Evolutionary conservation across 1,284 basidiomycete genomes (phyloP).

Genomic region (Tranzscheliella williamsii): DNA sequence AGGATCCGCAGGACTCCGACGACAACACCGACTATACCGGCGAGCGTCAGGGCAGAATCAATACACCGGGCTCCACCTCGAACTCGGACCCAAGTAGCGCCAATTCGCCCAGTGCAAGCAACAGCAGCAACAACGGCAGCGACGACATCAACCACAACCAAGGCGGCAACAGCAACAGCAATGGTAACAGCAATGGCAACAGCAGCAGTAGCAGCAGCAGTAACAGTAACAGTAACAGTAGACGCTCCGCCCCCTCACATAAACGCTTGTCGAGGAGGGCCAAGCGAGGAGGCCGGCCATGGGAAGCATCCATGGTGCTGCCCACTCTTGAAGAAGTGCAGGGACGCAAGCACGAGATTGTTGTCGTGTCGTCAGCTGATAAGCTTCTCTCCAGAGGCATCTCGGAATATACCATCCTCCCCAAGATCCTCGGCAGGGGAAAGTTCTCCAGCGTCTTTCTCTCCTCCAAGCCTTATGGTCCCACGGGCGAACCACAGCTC

Average conservation of each 20-base stretch:
- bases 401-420: constrained; percentile 60
- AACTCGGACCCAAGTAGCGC: constrained; percentile 5
- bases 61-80: constrained; percentile 23
- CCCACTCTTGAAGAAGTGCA: constrained; percentile 29
- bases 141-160: not conserved
- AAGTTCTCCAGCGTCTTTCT: constrained; percentile 60
- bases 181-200: constrained; percentile 3
- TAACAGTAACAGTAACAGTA: not conserved
- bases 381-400: constrained; percentile 55
- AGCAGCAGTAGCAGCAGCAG: constrained; percentile 3
- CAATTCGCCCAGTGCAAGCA: constrained; percentile 2
- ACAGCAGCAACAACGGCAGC: constrained; percentile 2
- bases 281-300: not conserved
- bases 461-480: constrained; percentile 47
- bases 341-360: constrained; percentile 12
- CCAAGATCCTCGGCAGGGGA: constrained; percentile 56
- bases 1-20: constrained; percentile 27
- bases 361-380: constrained; percentile 51
- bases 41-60: constrained; percentile 11
- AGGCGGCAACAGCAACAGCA: not conserved
- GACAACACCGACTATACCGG: constrained; percentile 5
- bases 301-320: constrained; percentile 21
- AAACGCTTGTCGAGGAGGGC: not conserved
- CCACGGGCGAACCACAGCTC: constrained; percentile 42
- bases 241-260: not conserved